Evolutionary conservation across 1,284 basidiomycete species (phyloP).

Genomic region (Naganishia cerealis): DNA sequence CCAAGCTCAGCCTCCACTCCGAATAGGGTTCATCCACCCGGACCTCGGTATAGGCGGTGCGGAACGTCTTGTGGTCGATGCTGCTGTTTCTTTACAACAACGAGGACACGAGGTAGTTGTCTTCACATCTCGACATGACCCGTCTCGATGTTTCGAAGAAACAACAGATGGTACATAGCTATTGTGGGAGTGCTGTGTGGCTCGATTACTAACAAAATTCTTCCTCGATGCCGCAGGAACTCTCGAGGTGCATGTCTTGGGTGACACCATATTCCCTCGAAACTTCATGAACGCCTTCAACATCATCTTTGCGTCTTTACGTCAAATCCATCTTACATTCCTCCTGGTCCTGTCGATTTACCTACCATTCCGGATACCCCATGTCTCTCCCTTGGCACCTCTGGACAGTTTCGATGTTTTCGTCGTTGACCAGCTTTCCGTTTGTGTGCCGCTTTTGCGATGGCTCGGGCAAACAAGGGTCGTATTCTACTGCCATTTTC

Average conservation of each 20-base stretch:
- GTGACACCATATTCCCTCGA: conserved; percentile 71
- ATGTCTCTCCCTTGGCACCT: conserved; percentile 47
- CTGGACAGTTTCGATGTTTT: conserved; percentile 70
- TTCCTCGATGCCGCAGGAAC: conserved; percentile 63
- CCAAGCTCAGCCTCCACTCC: conserved; percentile 42
- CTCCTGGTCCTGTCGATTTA: conserved; percentile 61
- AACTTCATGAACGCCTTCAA: conserved; percentile 75
- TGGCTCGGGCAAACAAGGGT: conserved; percentile 69
- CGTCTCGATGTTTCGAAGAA: conserved; percentile 81
- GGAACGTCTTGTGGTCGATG: conserved; percentile 93
- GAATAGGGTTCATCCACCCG: conserved; percentile 87
- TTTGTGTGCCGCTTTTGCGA: conserved; percentile 81
- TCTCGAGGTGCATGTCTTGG: conserved; percentile 74
- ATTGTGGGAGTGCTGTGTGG: too few relatives aligned
- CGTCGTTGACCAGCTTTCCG: conserved; percentile 92
- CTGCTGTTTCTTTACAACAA: conserved; percentile 79
- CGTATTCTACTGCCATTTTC: conserved; percentile 97
- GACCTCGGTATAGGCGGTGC: conserved; percentile 96
- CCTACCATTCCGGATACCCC: conserved; percentile 40
- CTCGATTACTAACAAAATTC: background rate
- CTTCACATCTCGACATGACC: conserved; percentile 91
- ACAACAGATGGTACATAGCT: conserved; percentile 70
- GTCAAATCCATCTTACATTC: conserved; percentile 76
- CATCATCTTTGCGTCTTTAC: conserved; percentile 82
- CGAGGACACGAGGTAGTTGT: conserved; percentile 85